Conservation (phyloP, 2,329 filamentous ascomycete genomes). For the Pseudogymnoascus verrucosus region DNA sequence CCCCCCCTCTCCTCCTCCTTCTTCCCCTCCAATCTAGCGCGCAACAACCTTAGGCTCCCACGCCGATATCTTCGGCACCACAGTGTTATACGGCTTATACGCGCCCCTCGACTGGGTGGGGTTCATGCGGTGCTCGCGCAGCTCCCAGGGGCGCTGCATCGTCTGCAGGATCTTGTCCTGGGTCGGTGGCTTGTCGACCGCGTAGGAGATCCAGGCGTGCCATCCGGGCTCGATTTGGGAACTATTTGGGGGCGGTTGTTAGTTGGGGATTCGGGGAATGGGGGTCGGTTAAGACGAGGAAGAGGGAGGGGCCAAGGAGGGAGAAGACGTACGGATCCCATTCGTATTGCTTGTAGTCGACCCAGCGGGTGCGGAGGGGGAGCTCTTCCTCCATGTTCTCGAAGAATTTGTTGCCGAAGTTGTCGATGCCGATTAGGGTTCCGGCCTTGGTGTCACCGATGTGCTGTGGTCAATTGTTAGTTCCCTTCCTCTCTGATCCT, state of each 20-base stretch:
- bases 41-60: conserved; percentile 40
- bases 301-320: too few species aligned
- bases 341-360: conserved; percentile 89
- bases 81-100: conserved; percentile 70
- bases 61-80: conserved; percentile 41
- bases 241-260: conserved; percentile 31
- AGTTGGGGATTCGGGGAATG: too few species aligned
- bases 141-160: conserved; percentile 67
- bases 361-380: conserved; percentile 92
- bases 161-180: conserved; percentile 65
- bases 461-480: not conserved
- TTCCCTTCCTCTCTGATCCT: not conserved
- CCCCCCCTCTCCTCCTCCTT: not conserved
- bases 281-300: too few species aligned
- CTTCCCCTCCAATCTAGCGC: conserved; percentile 15
- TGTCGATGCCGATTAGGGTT: conserved; percentile 73
- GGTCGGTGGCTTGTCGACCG: conserved; percentile 77
- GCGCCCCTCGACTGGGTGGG: conserved; percentile 68
- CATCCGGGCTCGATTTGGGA: conserved; percentile 90
- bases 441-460: conserved; percentile 95
- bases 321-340: conserved; percentile 56
- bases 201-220: conserved; percentile 97
- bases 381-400: conserved; percentile 89
- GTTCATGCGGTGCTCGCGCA: conserved; percentile 62
- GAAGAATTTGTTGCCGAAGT: conserved; percentile 94